These are phyloP conservation scores for Schoenoplectus tabernaemontani DNA, from an alignment of 202 grass and related monocot species.

Conservation along the genomic window DNA sequence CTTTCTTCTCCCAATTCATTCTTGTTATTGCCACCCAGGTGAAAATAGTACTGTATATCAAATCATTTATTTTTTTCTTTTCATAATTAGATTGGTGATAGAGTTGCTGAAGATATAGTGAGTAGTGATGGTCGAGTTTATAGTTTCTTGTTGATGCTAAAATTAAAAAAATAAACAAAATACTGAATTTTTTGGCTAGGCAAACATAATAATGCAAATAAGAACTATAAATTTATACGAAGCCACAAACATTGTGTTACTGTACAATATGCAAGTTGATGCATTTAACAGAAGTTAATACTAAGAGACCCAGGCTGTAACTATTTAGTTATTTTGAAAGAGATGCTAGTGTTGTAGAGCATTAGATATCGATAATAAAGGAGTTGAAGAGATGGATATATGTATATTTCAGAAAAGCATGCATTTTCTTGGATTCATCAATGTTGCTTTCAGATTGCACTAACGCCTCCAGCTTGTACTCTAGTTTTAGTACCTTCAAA, in stretches of 20 bases:
- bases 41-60: background rate
- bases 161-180: background rate
- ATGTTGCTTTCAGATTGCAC: background rate
- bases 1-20: constrained; percentile 86
- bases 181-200: background rate
- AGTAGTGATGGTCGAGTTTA: background rate
- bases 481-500: background rate
- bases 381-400: background rate
- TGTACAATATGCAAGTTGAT: background rate
- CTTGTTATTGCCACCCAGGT: constrained; percentile 96
- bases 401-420: background rate
- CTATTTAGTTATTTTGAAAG: background rate
- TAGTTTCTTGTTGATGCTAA: background rate
- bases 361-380: background rate
- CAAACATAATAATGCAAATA: background rate
- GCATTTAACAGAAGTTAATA: background rate
- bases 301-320: background rate
- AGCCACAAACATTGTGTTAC: background rate
- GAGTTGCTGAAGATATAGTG: background rate
- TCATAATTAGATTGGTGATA: background rate
- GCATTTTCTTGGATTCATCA: background rate
- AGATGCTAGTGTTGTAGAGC: background rate
- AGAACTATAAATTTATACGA: background rate
- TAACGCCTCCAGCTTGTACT: background rate
- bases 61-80: background rate